Base-by-base conservation (phyloP, 2,329 filamentous ascomycete genomes). In the Aspergillus tubingensis region DNA sequence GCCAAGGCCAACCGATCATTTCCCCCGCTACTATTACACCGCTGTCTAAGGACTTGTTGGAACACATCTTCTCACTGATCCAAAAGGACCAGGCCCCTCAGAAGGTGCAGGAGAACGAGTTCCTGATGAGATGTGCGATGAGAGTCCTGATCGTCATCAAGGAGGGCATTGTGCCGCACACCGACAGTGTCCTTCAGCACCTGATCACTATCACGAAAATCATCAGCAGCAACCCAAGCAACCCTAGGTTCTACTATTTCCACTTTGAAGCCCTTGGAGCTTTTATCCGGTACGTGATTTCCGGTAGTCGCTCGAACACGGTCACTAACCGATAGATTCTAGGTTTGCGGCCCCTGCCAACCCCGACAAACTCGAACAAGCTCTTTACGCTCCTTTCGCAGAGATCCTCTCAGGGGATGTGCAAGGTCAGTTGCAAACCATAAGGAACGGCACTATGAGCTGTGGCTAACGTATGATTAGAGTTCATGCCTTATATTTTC, bases 81-180 rank as follows among this genome's bases (percentile, higher is more conserved):
- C 91, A 96, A 73, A 91, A 90, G 73, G 90, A 96, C 68, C 83
- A 84, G 3, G 89, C 90, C 10, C 90, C 96, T 1, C 87, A 94
- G 65, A 99, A 98, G 82, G 88, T 99, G 63, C 95, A 99, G 73
- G 95, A 99, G 78, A 99, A 99, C 73, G 95, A 99, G 74, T 99
- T 98, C 76, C 77, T 99, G 72, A 98, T 99, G 93, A 91, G 92
- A 70, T 99, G 95, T 71, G 92, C 97, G 59, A 99, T 99, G 95
- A 87, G 95, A 69, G 94, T 99, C 11, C 82, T 99, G 62, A 92
- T 99, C 66, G 93, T 98, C 65, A 90, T 98, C 76, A 91, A 90
- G 73, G 93, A 96, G 51, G 90, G 88, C 27, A 86, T 94, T 13
- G 78, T 88, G 2, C 84, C 88, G 1, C 87, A 95, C 52, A 83